Conservation (phyloP, 2,329 filamentous ascomycete genomes). For the Aspergillus japonicus region DNA sequence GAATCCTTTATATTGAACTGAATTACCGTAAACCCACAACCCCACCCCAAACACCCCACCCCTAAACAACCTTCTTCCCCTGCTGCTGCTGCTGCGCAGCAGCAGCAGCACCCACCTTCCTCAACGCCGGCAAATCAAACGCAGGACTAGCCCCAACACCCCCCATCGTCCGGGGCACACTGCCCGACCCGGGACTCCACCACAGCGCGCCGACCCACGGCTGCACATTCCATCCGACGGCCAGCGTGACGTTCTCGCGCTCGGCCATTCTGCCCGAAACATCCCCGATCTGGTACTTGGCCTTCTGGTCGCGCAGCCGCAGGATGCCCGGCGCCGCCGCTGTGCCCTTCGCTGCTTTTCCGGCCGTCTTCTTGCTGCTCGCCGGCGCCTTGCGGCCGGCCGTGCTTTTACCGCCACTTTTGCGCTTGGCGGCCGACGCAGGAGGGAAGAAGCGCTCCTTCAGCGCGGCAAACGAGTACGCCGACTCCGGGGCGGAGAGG, state of each 20-base stretch:
- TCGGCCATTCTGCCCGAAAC: constrained; percentile 75
- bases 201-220: constrained; percentile 89
- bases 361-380: constrained; percentile 6
- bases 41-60: not conserved
- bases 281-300: constrained; percentile 97
- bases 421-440: constrained; percentile 23
- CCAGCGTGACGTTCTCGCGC: constrained; percentile 70
- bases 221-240: constrained; percentile 93
- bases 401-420: constrained; percentile 20
- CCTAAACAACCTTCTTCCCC: not conserved
- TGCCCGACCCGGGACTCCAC: constrained; percentile 64
- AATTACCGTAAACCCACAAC: not conserved
- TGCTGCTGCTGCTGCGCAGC: constrained; percentile 9
- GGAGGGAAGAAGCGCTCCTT: constrained; percentile 37
- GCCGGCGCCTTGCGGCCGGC: constrained; percentile 15
- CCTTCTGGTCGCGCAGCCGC: constrained; percentile 76
- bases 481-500: constrained; percentile 64
- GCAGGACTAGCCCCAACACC: constrained; percentile 51
- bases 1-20: too few species aligned
- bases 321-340: constrained; percentile 60
- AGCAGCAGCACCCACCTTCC: constrained; percentile 43
- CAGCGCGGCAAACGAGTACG: constrained; percentile 41
- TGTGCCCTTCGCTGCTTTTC: constrained; percentile 10
- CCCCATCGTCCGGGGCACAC: constrained; percentile 53
- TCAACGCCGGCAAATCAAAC: constrained; percentile 58